A percentile compares a stretch with the other conserved stretches of the same genome.
These are phyloP conservation scores for Magnusiomyces clavatus DNA, from an alignment of 1,139 yeast species.

Conservation along the genomic window DNA sequence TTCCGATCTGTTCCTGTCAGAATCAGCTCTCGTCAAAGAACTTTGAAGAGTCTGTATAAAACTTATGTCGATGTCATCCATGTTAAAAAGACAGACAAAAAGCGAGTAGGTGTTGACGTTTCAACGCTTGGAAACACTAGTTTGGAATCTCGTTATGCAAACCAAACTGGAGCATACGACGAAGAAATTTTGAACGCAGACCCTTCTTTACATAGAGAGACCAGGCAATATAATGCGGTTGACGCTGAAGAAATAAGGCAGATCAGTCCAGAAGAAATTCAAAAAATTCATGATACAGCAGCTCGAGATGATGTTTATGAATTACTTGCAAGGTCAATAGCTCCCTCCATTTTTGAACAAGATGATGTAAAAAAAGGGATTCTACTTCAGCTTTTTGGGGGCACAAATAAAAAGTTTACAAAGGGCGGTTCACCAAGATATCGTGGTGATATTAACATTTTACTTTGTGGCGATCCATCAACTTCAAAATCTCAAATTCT, in stretches of 20 bases:
- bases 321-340: slow-evolving; percentile 80
- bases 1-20: slow-evolving; percentile 90
- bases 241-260: slow-evolving; percentile 72
- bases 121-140: slow-evolving; percentile 40
- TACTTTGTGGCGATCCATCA: slow-evolving; percentile 96
- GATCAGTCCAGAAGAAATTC: slow-evolving; percentile 61
- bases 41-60: slow-evolving; percentile 76
- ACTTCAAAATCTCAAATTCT: slow-evolving; percentile 92
- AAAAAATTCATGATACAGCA: slow-evolving; percentile 52
- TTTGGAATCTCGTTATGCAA: slow-evolving; percentile 23
- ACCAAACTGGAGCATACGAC: slow-evolving; percentile 12
- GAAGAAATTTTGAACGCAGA: slow-evolving; percentile 8
- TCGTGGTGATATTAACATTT: slow-evolving; percentile 88
- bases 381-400: slow-evolving; percentile 86
- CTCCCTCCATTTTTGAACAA: slow-evolving; percentile 92
- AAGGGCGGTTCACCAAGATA: slow-evolving; percentile 81
- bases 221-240: slow-evolving; percentile 44
- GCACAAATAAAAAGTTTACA: slow-evolving; percentile 78
- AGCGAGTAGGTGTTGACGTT: slow-evolving; percentile 72
- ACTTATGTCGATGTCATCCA: slow-evolving; percentile 94
- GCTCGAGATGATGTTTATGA: slow-evolving; percentile 76
- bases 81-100: slow-evolving; percentile 75
- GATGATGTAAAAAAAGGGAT: slow-evolving; percentile 97
- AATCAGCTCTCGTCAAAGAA: slow-evolving; percentile 77
- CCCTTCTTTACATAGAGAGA: slow-evolving; percentile 23